Evolutionary conservation across 139 green algal species (phyloP), one percentile per base, ranked within the genome.

Genomic region (Chlorella sorokiniana): DNA sequence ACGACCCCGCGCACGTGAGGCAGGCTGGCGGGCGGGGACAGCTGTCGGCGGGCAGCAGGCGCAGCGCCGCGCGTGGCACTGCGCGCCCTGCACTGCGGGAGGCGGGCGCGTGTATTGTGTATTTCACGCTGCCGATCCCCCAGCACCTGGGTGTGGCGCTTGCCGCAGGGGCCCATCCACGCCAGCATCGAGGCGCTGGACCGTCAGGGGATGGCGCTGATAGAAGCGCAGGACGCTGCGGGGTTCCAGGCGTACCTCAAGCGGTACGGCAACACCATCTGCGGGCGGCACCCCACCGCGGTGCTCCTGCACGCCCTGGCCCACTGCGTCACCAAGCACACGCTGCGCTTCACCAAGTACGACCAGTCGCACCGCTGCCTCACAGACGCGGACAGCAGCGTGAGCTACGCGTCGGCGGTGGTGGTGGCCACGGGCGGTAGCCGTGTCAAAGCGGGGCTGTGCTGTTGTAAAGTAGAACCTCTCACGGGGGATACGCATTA

Each of bases 231-330:
- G 10, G 79, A 94, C 42, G 86, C 95, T 4, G 18, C 77, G 14
- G 81, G 56, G 65, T 97, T 98, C 79, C 84, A 70, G 37, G 73
- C 69, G 14, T 97, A 97, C 85, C 52, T 97, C 16, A 35, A 71
- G 33, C 54, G 86, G 40, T 90, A 81, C 41, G 78, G 88, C 35
- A 99, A 99, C 90, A 99, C 96, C 22, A 98, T 99, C 65, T 99
- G 96, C 79, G 96, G 96, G 16, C 88, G 96, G 4, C 95, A 99
- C 80, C 95, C 96, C 48, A 99, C 98, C 62, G 92, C 88, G 11
- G 86, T 99, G 31, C 85, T 98, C 25, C 85, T 99, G 29, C 88
- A 98, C 45, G 91, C 92, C 74, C 37, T 90, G 71, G 67, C 84
- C 42, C 68, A 86, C 68, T 79, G 64, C 37, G 0, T 9, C 0